phyloP scores from a whole-genome alignment of 108 stramenopile genomes.

The Pseudonitzschia pungens region DNA sequence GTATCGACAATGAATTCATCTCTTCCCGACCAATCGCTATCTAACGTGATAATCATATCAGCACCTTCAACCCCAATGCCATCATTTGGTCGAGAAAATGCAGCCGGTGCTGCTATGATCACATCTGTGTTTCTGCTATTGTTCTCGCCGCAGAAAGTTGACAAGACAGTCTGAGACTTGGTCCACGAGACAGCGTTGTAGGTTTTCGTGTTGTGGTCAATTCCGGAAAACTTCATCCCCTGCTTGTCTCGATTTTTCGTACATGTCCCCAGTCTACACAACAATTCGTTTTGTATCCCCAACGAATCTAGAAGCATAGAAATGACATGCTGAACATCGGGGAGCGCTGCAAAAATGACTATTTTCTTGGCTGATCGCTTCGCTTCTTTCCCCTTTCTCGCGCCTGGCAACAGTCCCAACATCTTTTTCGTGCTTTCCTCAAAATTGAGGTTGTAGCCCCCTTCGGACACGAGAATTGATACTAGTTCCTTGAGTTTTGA shows the following conservation, averaged over 20 bases:
- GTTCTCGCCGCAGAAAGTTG: constrained; percentile 40
- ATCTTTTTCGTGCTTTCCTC: constrained; percentile 13
- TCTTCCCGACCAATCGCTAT: constrained; percentile 87
- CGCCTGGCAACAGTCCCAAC: neutral
- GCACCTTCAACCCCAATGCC: constrained; percentile 64
- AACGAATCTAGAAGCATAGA: constrained; percentile 66
- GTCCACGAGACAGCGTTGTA: constrained; percentile 42
- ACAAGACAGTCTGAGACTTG: constrained; percentile 50
- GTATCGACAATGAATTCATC: constrained; percentile 41
- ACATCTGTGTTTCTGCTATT: constrained; percentile 31
- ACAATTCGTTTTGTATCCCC: constrained; percentile 58
- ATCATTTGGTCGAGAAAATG: constrained; percentile 46
- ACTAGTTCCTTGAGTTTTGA: constrained; percentile 71
- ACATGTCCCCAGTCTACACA: neutral
- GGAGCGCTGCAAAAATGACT: constrained; percentile 69
- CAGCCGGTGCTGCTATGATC: constrained; percentile 62
- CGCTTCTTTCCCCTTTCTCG: constrained; percentile 10
- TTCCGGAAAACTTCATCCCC: neutral
- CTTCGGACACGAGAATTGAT: constrained; percentile 45
- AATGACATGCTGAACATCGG: constrained; percentile 51
- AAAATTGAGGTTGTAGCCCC: constrained; percentile 34
- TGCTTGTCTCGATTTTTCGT: neutral
- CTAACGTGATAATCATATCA: constrained; percentile 70
- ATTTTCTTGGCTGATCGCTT: constrained; percentile 42
- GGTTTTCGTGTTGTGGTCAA: constrained; percentile 1